These are phyloP conservation scores for Pyrenophora tritici-repentis DNA, from an alignment of 2,329 filamentous ascomycete genomes.

Conservation along the genomic window DNA sequence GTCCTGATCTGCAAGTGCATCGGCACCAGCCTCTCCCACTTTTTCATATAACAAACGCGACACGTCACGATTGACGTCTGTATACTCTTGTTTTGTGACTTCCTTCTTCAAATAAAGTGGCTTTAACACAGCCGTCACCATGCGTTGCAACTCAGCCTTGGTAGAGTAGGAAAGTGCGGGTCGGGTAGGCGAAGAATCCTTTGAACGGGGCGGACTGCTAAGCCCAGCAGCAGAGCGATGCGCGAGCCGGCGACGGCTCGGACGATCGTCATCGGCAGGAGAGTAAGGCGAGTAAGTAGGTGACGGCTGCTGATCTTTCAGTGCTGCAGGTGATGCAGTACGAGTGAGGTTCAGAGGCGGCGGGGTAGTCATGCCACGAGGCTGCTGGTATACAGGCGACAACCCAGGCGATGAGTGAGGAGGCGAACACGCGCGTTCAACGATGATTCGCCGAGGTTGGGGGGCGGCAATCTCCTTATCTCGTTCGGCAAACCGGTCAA, in stretches of 20 bases:
- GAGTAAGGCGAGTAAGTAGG: conserved; percentile 73
- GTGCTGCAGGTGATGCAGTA: conserved; percentile 62
- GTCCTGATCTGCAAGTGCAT: conserved; percentile 64
- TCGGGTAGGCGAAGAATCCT: conserved; percentile 72
- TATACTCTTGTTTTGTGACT: conserved; percentile 88
- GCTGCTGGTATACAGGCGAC: conserved; percentile 71
- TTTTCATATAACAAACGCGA: conserved; percentile 84
- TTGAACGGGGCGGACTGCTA: conserved; percentile 55
- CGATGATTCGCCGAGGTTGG: conserved; percentile 49
- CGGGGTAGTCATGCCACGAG: conserved; percentile 72
- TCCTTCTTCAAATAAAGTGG: conserved; percentile 80
- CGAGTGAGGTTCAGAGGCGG: conserved; percentile 63
- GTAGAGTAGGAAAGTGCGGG: conserved; percentile 73
- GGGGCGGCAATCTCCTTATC: conserved; percentile 45
- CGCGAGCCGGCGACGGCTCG: conserved; percentile 33
- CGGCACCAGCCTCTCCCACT: conserved; percentile 55
- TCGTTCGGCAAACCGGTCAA: conserved; percentile 43
- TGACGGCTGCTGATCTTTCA: conserved; percentile 60
- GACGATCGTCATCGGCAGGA: conserved; percentile 51
- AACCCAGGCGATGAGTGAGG: conserved; percentile 66
- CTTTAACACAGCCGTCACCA: conserved; percentile 82
- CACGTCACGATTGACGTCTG: conserved; percentile 85
- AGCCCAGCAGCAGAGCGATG: conserved; percentile 41
- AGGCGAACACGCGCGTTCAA: conserved; percentile 49
- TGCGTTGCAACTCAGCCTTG: conserved; percentile 85